Evolutionary conservation across 1,284 basidiomycete genomes (phyloP).

Genomic region (Cutaneotrichosporon mucoides): DNA sequence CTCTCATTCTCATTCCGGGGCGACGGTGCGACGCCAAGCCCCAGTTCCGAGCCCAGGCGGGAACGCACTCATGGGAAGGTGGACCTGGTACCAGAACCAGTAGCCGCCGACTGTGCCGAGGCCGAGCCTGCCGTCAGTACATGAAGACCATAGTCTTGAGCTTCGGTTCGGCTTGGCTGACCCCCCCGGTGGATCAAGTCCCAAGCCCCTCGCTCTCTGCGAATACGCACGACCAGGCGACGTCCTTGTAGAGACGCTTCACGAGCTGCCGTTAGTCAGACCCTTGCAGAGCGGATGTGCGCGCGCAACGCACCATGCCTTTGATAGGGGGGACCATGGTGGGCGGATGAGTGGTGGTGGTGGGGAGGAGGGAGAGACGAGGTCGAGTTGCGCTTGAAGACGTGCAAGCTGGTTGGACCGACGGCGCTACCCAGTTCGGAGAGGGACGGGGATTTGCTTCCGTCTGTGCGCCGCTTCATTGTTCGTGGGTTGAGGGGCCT

Average conservation of each 20-base stretch:
- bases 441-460: background rate
- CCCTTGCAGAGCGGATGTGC: no score
- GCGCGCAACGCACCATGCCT: conserved; percentile 15
- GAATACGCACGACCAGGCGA: conserved; percentile 7
- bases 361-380: conserved; percentile 2
- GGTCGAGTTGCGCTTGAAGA: background rate
- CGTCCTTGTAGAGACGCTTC: conserved; percentile 15
- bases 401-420: conserved; percentile 10
- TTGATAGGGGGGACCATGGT: conserved; percentile 19
- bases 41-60: no score
- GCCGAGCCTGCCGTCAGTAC: conserved; percentile 8
- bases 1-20: background rate
- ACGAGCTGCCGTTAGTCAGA: conserved; percentile 8
- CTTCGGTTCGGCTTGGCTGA: no score
- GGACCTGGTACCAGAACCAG: conserved; percentile 21
- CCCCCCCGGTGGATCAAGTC: no score
- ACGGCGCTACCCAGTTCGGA: background rate
- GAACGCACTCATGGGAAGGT: conserved; percentile 19
- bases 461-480: background rate
- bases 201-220: background rate
- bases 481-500: background rate
- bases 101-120: conserved; percentile 15
- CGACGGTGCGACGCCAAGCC: no score
- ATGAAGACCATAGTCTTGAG: no score
- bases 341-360: conserved; percentile 12